Evolutionary conservation across 345 rosid species (phyloP), one percentile per base, ranked within the genome.

Genomic region (Moricandia moricandioides): DNA sequence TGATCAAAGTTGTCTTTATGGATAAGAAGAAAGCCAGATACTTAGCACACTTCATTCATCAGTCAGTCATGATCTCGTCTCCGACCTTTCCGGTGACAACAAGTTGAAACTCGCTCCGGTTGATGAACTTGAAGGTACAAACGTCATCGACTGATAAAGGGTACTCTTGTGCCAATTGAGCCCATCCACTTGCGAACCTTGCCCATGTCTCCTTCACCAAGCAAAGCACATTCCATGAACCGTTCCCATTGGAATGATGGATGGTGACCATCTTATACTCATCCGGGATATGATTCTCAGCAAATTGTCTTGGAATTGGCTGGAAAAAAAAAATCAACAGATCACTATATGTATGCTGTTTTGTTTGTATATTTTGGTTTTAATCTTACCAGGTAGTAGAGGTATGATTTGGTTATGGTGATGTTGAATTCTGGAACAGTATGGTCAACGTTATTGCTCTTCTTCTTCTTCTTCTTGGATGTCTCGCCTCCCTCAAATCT

Each of bases 261-360:
- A 78, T 7, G 26, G n/a, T 57, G 27, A 57, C 49, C 5, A 4
- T 14, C 54, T 12, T 27, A 0, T 52, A 64, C 56, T 34, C 11
- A 0, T 3, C 3, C 2, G 34, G 62, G 13, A 71, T 6, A 69
- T 76, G 24, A 1, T 54, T 1, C 35, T 11, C 52, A 57, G 8
- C 31, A 70, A 77, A 77, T 0, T 5, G 1, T 17, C 29, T 77
- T 24, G 80, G 80, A 2, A 77, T 58, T 26, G 40, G 67, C 80
- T 77, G 75, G 33, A 49, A 31, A 24, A 8, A 7, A 13, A 54
- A 57, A 43, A 45, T 26, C 52, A 45, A n/a, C 62, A 61, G 16
- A 60, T 33, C 6, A 11, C 33, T n/a, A n/a, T n/a, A n/a, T n/a
- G n/a, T n/a, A 62, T 14, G n/a, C 5, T 31, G 24, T 75, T 33